Base-by-base conservation (phyloP, 2,329 filamentous ascomycete species). In the Colletotrichum agaves region DNA sequence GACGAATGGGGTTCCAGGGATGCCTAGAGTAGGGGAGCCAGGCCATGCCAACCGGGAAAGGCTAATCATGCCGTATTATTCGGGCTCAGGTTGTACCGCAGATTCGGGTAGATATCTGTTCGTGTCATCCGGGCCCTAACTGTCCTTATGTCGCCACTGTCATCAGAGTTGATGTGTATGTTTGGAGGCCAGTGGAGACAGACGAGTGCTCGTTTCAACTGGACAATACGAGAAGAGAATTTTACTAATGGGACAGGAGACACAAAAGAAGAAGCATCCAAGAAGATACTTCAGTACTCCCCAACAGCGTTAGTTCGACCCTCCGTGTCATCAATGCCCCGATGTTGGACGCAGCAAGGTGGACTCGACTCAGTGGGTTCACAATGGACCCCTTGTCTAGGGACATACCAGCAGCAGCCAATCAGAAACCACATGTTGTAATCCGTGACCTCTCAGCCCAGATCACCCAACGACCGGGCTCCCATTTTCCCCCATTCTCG, bases 401-500 rank as follows among this genome's bases (percentile, higher is more conserved):
- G 47, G 55, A 60, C 47, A 60, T 55, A 27, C 41, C 39, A 43
- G n/a, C 3, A 11, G 10, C 15, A 13, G 5, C 67, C 67, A 69
- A 69, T 69, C 67, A 69, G 21, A 27, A 35, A 21, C 37, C 17
- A 60, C 59, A 33, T 63, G 67, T 69, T 69, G 67, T 69, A 69
- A 69, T 69, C 67, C 67, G 63, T 58, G 67, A 69, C 55, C 67
- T 67, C 59, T 69, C 67, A 67, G 67, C 49, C 39, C 63, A 69
- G 63, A 67, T 69, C 47, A 46, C 55, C 64, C 47, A 59, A 63
- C 63, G 43, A 56, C 49, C 49, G 35, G 59, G 63, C 46, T 67
- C 63, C 59, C 63, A 67, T 63, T 69, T 63, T 55, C 47, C 53
- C 63, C 63, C 63, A 67, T 59, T 63, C 58, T 59, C 58, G 63